phyloP scores from a whole-genome alignment of 768 basidiomycete genomes.

The Exidia glandulosa region DNA sequence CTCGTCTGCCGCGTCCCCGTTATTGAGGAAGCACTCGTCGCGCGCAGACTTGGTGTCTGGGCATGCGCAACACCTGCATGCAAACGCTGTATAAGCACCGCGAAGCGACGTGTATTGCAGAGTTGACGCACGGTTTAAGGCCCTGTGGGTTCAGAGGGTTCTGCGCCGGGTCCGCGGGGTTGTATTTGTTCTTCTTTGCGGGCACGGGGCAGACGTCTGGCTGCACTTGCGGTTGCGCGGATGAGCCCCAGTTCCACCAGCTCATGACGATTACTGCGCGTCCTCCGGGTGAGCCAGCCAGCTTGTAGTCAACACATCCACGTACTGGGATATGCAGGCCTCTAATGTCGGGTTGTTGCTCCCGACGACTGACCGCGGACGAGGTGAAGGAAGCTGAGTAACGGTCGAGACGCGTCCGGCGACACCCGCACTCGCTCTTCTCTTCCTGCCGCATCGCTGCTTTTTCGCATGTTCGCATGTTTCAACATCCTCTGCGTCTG shows the following conservation, averaged over 20 bases:
- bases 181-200: slow-evolving; percentile 22
- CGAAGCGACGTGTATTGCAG: not conserved
- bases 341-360: too few species aligned
- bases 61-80: slow-evolving; percentile 83
- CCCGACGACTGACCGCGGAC: too few species aligned
- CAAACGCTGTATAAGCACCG: not conserved
- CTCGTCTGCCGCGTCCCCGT: slow-evolving; percentile 55
- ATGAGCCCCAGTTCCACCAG: not conserved
- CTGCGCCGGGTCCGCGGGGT: slow-evolving; percentile 65
- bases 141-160: slow-evolving; percentile 91
- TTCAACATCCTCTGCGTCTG: too few species aligned
- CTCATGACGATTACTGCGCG: too few species aligned
- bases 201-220: not conserved
- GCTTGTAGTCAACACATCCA: too few species aligned
- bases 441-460: too few species aligned
- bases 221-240: not conserved
- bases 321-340: too few species aligned
- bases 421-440: too few species aligned
- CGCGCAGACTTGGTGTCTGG: slow-evolving; percentile 85
- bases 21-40: slow-evolving; percentile 87
- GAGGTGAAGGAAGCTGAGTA: too few species aligned
- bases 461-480: too few species aligned
- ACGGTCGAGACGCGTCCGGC: too few species aligned
- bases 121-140: slow-evolving; percentile 73
- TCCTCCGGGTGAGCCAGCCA: too few species aligned